Evolutionary conservation across 1,284 basidiomycete genomes (phyloP).

Genomic region (Coniophora puteana): DNA sequence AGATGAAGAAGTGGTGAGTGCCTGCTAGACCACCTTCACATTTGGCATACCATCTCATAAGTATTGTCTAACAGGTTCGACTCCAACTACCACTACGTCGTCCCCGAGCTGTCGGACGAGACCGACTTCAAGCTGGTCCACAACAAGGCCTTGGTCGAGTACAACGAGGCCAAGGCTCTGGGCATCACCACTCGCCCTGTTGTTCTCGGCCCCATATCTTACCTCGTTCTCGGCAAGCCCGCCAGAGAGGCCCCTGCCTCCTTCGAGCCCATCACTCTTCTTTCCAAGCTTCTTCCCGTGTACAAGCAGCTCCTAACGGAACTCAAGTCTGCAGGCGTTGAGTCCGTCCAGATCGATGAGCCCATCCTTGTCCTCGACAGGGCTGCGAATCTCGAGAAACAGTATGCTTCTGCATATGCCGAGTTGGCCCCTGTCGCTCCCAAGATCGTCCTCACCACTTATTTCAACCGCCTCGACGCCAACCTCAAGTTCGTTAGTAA

Average conservation of each 20-base stretch:
- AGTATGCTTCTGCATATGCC: slow-evolving; percentile 83
- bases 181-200: slow-evolving; percentile 95
- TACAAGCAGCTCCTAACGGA: slow-evolving; percentile 92
- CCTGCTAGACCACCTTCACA: slow-evolving; percentile 6
- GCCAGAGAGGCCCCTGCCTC: slow-evolving; percentile 81
- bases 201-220: slow-evolving; percentile 93
- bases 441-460: slow-evolving; percentile 92
- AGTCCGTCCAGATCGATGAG: slow-evolving; percentile 97
- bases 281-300: slow-evolving; percentile 87
- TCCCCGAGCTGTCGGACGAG: slow-evolving; percentile 91
- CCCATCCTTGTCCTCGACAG: slow-evolving; percentile 93
- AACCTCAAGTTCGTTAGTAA: slow-evolving; percentile 90
- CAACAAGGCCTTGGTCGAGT: slow-evolving; percentile 96
- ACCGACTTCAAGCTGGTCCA: slow-evolving; percentile 94
- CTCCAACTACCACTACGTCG: slow-evolving; percentile 99
- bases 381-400: slow-evolving; percentile 75
- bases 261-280: slow-evolving; percentile 90
- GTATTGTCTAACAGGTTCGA: slow-evolving; percentile 73
- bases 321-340: slow-evolving; percentile 90
- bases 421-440: slow-evolving; percentile 82
- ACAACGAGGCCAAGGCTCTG: slow-evolving; percentile 89
- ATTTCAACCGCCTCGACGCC: slow-evolving; percentile 94
- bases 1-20: slow-evolving; percentile 98
- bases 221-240: slow-evolving; percentile 92
- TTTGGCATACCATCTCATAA: slow-evolving; percentile 10